These are phyloP conservation scores for Solanum neorickii DNA, from an alignment of 257 asterid genomes.

Conservation along the genomic window DNA sequence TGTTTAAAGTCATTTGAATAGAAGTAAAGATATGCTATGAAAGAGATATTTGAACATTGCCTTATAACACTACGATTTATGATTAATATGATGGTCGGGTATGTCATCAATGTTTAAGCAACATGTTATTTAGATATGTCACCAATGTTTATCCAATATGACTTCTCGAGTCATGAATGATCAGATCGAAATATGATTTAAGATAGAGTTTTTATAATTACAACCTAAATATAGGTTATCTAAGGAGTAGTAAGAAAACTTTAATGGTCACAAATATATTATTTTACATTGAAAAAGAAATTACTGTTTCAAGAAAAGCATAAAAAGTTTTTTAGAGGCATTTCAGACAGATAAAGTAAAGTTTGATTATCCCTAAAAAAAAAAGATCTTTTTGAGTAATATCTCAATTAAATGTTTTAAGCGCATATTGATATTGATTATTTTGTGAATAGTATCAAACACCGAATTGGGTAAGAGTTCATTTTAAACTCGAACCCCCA, in stretches of 20 bases:
- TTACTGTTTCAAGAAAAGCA: neutral
- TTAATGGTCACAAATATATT: neutral
- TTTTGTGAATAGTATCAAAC: neutral
- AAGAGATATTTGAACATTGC: no score
- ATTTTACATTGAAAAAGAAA: no score
- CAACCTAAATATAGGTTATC: neutral
- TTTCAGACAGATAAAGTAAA: neutral
- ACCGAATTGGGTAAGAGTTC: neutral
- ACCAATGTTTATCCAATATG: neutral
- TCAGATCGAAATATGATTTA: neutral
- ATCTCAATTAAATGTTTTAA: neutral
- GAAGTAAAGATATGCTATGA: no score
- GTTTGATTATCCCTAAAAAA: no score
- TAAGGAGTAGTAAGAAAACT: neutral
- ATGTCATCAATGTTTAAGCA: neutral
- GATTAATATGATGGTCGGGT: no score
- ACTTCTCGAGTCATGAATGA: neutral
- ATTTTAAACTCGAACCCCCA: neutral
- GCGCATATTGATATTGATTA: neutral
- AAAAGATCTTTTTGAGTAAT: neutral
- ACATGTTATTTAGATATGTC: neutral
- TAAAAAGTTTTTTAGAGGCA: no score
- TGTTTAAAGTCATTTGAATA: no score
- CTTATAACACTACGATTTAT: no score
- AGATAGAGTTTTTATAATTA: no score